Evolutionary conservation across 208 protist species (phyloP).

Genomic region (Naegleria gruberi): DNA sequence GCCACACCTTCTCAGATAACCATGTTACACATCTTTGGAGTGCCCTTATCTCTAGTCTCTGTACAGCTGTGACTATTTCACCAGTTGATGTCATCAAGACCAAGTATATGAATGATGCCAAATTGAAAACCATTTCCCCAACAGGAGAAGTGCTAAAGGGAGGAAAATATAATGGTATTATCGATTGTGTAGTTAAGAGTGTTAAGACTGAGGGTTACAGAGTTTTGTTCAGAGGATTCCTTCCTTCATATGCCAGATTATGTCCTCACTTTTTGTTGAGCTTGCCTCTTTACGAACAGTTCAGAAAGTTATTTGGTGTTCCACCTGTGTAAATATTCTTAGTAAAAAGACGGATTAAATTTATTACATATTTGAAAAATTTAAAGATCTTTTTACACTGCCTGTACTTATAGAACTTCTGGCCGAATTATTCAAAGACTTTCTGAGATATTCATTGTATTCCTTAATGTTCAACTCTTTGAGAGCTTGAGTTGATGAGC

Average conservation of each 20-base stretch:
- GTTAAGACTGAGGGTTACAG: background rate
- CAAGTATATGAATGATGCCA: background rate
- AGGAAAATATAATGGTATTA: background rate
- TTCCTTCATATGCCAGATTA: background rate
- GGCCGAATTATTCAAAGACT: background rate
- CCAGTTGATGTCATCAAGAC: conserved; percentile 23
- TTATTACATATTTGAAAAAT: background rate
- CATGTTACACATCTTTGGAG: background rate
- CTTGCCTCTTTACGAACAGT: background rate
- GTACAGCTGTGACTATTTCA: background rate
- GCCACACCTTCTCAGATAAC: background rate
- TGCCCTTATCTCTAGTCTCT: background rate
- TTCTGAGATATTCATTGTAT: background rate
- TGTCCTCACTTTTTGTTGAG: background rate
- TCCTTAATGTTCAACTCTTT: background rate
- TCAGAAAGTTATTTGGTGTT: conserved; percentile 2
- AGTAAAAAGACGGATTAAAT: background rate
- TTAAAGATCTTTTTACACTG: background rate
- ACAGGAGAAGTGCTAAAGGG: background rate
- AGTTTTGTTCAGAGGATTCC: conserved; percentile 19
- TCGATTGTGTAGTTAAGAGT: conserved; percentile 22
- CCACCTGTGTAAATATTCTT: background rate
- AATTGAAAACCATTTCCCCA: background rate
- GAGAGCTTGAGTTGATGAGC: background rate
- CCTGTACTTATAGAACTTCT: background rate